Evolutionary conservation across 169 alveolate species (phyloP).

Genomic region (Plasmodium inui): DNA sequence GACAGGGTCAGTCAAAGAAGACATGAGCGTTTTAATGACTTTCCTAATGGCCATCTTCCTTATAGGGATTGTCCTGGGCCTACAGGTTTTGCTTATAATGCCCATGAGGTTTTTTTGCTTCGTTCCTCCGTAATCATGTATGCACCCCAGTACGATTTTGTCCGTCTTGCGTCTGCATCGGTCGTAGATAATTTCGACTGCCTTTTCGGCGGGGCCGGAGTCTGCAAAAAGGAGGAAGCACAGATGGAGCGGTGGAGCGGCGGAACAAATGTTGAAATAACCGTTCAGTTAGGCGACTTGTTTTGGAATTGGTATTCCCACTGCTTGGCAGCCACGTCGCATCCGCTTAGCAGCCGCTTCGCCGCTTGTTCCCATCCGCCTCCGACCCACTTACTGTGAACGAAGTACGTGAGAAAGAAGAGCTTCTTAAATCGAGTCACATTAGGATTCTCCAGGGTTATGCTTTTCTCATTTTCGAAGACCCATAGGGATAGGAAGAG

Average conservation of each 20-base stretch:
- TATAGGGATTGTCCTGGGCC: constrained; percentile 54
- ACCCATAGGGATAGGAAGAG: constrained; percentile 55
- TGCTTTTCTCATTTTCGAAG: constrained; percentile 23
- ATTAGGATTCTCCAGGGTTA: constrained; percentile 18
- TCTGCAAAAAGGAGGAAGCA: neutral
- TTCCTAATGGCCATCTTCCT: constrained; percentile 54
- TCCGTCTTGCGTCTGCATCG: constrained; percentile 19
- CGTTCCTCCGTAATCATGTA: constrained; percentile 53
- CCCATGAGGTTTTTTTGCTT: constrained; percentile 19
- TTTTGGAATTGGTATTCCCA: no score
- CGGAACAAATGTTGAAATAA: neutral
- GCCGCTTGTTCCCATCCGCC: neutral
- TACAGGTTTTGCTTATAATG: constrained; percentile 54
- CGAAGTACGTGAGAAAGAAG: constrained; percentile 34
- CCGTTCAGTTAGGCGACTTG: no score
- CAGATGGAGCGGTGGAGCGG: neutral
- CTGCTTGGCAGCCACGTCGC: no score
- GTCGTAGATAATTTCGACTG: constrained; percentile 39
- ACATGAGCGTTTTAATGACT: constrained; percentile 76
- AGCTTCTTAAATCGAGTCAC: constrained; percentile 36
- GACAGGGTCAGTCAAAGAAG: constrained; percentile 80
- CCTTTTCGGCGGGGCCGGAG: constrained; percentile 53
- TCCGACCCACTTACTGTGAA: constrained; percentile 35
- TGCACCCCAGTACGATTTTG: constrained; percentile 48
- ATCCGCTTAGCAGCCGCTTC: no score